Conservation (phyloP, 257 asterid genomes). For the Gynochthodes officinalis region DNA sequence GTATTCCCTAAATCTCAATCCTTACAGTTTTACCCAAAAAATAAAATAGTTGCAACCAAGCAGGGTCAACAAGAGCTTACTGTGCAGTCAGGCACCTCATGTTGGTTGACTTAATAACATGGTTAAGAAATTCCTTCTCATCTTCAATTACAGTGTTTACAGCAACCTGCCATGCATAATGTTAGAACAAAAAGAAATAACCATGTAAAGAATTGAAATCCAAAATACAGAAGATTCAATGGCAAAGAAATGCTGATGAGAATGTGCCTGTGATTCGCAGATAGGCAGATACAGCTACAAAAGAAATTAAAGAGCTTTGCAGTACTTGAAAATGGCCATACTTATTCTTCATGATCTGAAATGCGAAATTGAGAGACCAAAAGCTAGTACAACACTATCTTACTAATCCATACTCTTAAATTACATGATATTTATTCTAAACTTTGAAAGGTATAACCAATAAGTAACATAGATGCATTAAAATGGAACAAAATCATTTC, state of each 20-base stretch:
- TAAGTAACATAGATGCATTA: neutral
- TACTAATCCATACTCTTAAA: neutral
- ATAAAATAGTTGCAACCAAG: neutral
- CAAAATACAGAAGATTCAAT: neutral
- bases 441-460: neutral
- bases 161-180: constrained; percentile 68
- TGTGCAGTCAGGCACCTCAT: constrained; percentile 90
- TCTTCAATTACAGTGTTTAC: constrained; percentile 80
- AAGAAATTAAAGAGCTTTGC: neutral
- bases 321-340: neutral
- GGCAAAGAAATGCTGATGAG: neutral
- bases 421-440: neutral
- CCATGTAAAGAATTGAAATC: neutral
- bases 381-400: neutral
- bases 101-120: constrained; percentile 92
- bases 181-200: neutral
- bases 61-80: constrained; percentile 45
- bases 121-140: constrained; percentile 93
- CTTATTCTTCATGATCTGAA: neutral
- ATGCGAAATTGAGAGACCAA: neutral
- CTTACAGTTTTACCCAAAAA: neutral
- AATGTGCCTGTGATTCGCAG: neutral
- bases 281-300: neutral
- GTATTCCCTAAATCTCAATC: neutral
- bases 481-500: neutral